Base-by-base conservation (phyloP, 345 rosid species). In the Syzygium aqueum region DNA sequence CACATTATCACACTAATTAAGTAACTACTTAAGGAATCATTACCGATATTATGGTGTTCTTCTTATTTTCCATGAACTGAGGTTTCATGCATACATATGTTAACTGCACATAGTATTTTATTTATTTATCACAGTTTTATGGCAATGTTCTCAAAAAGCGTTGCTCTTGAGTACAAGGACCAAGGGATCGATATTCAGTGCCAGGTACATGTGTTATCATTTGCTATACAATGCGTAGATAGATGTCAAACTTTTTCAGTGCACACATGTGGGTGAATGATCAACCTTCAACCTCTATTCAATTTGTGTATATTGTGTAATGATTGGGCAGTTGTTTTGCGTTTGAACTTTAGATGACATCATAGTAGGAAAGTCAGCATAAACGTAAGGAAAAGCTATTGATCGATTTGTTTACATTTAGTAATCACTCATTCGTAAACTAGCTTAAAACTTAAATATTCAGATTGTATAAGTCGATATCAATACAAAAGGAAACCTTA, bases 141-240 rank as follows among this genome's bases (percentile, higher is more conserved):
- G 40, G 90, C 89, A 14, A 90, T 90, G 92, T 90, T 93, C 80
- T 93, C 94, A 65, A 92, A 85, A 89, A 87, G 89, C 86, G 88
- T 90, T 12, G 59, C 23, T 77, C 46, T 90, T 85, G 95, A 93
- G 30, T 94, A 92, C 87, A 90, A 88, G 90, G 80, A 89, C 53
- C 83, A 90, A 2, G 95, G 94, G 86, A 90, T 94, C 21, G 92
- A 93, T 82, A 80, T 93, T 27, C 93, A 92, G 51, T 92, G 95
- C 86, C 94, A 92, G 93, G 95, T 93, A 33, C 2, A 21, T 33
- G 80, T 9, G 2, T 73, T 9, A 9, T 9, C 4, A 33, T 17
- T 33, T 67, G 46, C 19, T 40, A 73, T 73, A 37, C 80, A 33
- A 73, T 33, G 7, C 22, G 5, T 73, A 19, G 49, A 73, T 73